Evolutionary conservation across 2,329 filamentous ascomycete genomes (phyloP).

Genomic region (Lasiodiplodia sp.): DNA sequence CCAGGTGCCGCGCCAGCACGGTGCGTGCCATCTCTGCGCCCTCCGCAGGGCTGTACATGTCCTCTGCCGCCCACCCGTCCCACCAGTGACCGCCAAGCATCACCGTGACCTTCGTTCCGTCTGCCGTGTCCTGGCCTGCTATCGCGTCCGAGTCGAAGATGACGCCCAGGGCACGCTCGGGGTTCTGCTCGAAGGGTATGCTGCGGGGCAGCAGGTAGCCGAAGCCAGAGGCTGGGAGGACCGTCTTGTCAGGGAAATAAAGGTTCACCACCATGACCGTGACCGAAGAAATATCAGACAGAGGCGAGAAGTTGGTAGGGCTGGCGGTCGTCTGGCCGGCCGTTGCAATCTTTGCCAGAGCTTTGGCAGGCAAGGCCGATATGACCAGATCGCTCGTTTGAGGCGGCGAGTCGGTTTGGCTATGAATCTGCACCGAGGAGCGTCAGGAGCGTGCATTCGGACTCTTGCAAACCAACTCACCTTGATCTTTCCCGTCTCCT

Average conservation of each 20-base stretch:
- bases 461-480: background rate
- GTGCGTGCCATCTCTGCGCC: constrained; percentile 73
- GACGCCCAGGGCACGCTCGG: constrained; percentile 84
- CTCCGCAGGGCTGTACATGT: constrained; percentile 70
- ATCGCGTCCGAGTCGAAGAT: constrained; percentile 83
- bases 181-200: constrained; percentile 74
- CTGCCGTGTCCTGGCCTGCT: constrained; percentile 61
- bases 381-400: constrained; percentile 65
- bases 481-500: constrained; percentile 12
- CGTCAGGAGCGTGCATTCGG: background rate
- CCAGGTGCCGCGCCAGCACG: constrained; percentile 76
- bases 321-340: background rate
- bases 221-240: constrained; percentile 76
- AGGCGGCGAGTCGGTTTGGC: background rate
- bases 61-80: constrained; percentile 54
- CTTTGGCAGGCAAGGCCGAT: constrained; percentile 63
- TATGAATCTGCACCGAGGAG: background rate
- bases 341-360: constrained; percentile 38
- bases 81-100: constrained; percentile 96
- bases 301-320: constrained; percentile 37
- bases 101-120: constrained; percentile 86
- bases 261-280: constrained; percentile 94
- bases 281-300: constrained; percentile 68
- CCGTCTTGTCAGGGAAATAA: constrained; percentile 72
- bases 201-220: constrained; percentile 89